These are phyloP conservation scores for Blastomyces emzantsi DNA, from an alignment of 2,329 filamentous ascomycete genomes.

Conservation along the genomic window DNA sequence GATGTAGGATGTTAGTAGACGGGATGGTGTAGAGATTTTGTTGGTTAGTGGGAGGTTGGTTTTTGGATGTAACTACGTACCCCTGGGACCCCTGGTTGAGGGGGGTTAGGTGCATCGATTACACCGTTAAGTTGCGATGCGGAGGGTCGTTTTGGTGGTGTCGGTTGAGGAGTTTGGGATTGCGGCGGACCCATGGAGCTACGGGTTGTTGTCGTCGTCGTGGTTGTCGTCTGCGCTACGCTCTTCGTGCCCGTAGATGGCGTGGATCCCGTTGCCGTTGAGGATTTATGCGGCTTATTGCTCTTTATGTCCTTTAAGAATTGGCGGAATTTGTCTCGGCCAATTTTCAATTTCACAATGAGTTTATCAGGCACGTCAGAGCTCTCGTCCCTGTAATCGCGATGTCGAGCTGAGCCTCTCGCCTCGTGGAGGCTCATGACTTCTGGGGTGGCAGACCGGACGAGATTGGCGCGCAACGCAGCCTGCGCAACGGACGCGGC, in stretches of 20 bases:
- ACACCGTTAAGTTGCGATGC: conserved; percentile 35
- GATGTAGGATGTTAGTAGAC: conserved; percentile 11
- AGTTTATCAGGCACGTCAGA: conserved; percentile 60
- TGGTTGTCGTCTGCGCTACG: conserved; percentile 28
- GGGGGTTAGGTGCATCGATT: conserved; percentile 38
- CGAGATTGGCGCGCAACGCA: conserved; percentile 63
- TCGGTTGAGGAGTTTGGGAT: conserved; percentile 13
- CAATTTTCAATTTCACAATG: conserved; percentile 66
- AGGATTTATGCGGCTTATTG: conserved; percentile 35
- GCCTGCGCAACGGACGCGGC: conserved; percentile 80
- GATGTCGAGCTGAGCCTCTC: conserved; percentile 54
- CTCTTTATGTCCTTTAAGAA: conserved; percentile 49
- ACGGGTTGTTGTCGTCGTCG: conserved; percentile 29
- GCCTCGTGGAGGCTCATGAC: conserved; percentile 56
- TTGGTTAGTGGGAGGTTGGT: conserved; percentile 13
- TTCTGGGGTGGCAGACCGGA: conserved; percentile 85
- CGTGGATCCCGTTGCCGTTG: conserved; percentile 21
- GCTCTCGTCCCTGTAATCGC: conserved; percentile 68
- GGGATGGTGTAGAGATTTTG: conserved; percentile 12
- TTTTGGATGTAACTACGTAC: conserved; percentile 31
- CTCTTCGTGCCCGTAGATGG: conserved; percentile 13
- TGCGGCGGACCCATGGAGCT: conserved; percentile 22
- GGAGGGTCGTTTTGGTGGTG: conserved; percentile 24
- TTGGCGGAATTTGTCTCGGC: conserved; percentile 61
- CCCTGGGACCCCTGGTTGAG: conserved; percentile 34